Conservation (phyloP, 192 early-diverging fungal species). For the Coemansia javaensis region DNA sequence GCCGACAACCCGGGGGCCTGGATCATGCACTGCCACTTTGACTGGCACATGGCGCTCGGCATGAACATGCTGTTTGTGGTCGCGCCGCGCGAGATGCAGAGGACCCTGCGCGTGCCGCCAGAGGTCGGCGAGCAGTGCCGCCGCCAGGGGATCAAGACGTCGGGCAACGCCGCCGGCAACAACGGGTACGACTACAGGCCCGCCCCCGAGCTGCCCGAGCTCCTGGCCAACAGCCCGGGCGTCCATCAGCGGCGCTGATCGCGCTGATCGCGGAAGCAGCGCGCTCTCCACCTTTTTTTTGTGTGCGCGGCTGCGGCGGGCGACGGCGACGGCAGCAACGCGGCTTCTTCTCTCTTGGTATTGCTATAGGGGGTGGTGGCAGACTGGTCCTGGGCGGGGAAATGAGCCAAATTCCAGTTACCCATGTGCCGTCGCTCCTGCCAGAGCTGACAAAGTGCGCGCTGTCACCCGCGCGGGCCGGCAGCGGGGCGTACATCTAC, state of each 20-base stretch:
- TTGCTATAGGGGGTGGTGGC: too few species aligned
- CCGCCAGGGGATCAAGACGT: constrained; percentile 10
- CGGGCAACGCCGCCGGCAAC: constrained; percentile 27
- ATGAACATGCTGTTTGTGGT: constrained; percentile 56
- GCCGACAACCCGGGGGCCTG: constrained; percentile 81
- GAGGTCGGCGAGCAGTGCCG: constrained; percentile 26
- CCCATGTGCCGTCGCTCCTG: constrained; percentile 25
- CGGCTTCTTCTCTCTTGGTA: too few species aligned
- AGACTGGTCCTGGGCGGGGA: too few species aligned
- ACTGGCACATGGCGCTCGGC: constrained; percentile 60
- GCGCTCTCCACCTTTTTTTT: too few species aligned
- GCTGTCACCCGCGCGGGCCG: constrained; percentile 5
- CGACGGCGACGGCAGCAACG: too few species aligned
- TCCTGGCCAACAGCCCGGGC: neutral
- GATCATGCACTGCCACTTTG: constrained; percentile 78
- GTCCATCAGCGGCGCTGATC: too few species aligned
- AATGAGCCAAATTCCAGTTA: constrained; percentile 37
- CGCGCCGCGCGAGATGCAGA: constrained; percentile 14
- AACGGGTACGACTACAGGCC: constrained; percentile 12
- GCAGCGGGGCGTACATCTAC: constrained; percentile 34
- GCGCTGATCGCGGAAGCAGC: too few species aligned
- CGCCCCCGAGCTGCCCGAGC: constrained; percentile 17
- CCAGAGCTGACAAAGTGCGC: constrained; percentile 14
- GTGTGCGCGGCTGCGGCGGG: too few species aligned
- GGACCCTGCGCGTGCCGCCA: constrained; percentile 12